Conservation (phyloP, 345 rosid genomes). For the Citrus australasica region DNA sequence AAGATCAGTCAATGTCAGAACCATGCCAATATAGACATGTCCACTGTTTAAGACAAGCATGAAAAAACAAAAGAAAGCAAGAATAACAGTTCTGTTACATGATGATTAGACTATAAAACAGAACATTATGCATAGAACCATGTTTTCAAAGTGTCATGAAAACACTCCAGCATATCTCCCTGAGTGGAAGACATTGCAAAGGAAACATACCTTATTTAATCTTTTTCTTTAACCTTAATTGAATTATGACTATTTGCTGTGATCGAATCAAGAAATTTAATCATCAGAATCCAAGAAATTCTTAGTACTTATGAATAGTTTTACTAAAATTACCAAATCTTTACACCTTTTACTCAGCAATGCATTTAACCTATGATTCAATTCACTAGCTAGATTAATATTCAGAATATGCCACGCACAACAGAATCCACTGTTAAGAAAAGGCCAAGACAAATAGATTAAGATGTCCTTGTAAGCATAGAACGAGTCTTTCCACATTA, state of each 20-base stretch:
- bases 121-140: background rate
- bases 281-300: background rate
- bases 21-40: background rate
- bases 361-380: background rate
- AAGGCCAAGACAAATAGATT: no score
- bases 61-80: background rate
- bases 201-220: background rate
- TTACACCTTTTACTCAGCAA: background rate
- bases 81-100: background rate
- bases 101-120: background rate
- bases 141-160: background rate
- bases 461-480: background rate
- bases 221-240: background rate
- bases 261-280: background rate
- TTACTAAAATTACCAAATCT: background rate
- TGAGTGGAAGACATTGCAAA: background rate
- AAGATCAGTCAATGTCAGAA: background rate
- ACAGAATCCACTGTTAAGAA: background rate
- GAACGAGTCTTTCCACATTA: background rate
- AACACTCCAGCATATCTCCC: background rate
- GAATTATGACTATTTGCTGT: background rate
- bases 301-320: background rate
- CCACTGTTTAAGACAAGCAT: background rate
- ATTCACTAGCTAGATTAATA: background rate
- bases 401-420: background rate